Percentiles rank a stretch among this genome's conserved stretches.
Conservation (phyloP, 352 stramenopile species). For the Pythium aquatile region DNA sequence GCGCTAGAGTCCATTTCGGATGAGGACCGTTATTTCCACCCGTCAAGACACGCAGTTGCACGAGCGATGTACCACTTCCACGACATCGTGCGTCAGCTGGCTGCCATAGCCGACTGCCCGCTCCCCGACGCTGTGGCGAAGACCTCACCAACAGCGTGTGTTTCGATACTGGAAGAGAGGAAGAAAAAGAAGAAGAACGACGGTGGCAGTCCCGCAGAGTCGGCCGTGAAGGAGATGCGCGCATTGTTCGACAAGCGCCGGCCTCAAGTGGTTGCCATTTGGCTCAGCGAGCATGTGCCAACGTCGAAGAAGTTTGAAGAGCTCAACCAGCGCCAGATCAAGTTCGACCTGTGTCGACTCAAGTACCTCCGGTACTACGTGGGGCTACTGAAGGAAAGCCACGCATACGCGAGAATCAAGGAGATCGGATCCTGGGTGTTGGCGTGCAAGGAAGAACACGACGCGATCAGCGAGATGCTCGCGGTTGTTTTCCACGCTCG, state of each 20-base stretch:
- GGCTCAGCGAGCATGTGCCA: slow-evolving; percentile 72
- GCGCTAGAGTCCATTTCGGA: slow-evolving; percentile 73
- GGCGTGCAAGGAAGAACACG: slow-evolving; percentile 80
- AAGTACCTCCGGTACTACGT: slow-evolving; percentile 80
- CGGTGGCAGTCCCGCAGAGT: background rate
- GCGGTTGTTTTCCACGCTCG: slow-evolving; percentile 43
- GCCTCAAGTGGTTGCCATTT: slow-evolving; percentile 48
- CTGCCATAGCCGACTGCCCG: background rate
- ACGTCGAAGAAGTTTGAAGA: slow-evolving; percentile 76
- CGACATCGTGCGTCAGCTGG: slow-evolving; percentile 28
- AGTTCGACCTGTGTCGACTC: slow-evolving; percentile 71
- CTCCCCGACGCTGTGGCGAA: background rate
- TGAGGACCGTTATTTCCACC: slow-evolving; percentile 82
- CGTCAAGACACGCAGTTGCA: slow-evolving; percentile 58
- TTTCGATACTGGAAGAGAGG: slow-evolving; percentile 8
- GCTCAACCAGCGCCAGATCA: slow-evolving; percentile 79
- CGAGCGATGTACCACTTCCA: slow-evolving; percentile 55
- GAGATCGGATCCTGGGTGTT: slow-evolving; percentile 70
- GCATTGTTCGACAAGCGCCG: slow-evolving; percentile 38
- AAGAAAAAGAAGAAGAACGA: slow-evolving; percentile 24
- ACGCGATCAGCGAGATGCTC: slow-evolving; percentile 79
- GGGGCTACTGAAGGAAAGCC: slow-evolving; percentile 45
- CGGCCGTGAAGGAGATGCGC: slow-evolving; percentile 33
- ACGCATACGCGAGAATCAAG: slow-evolving; percentile 58
- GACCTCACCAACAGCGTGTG: slow-evolving; percentile 4